Base-by-base conservation (phyloP, 2,329 filamentous ascomycete genomes). In the Pseudopithomyces chartarum region DNA sequence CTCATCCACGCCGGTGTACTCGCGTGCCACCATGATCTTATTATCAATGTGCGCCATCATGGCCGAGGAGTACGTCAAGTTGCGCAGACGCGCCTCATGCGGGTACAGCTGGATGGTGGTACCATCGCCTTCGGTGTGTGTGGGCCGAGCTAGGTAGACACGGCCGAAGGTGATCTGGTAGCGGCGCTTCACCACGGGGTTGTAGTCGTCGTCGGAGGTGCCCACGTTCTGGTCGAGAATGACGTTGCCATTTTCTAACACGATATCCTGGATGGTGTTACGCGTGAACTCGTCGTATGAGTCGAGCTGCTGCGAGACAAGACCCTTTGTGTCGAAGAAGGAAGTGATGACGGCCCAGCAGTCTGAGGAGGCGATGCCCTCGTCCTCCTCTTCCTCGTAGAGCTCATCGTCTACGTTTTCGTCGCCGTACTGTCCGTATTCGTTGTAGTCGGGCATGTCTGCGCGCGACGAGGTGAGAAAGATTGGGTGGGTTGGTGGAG, bases 271-370 rank as follows among this genome's bases (percentile, higher is more conserved):
- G 78, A 99, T 94, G 0, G 93, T 97, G 20, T 91, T 92, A 58
- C 90, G 88, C 55, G 95, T 93, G 71, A 99, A 99, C 74, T 98
- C 93, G 79, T 99, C 92, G 79, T 97, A 99, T 0, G 96, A 99
- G 76, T 98, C 94, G 61, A 98, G 88, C 81, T 99, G 95, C 79
- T 99, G 94, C 15, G 95, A 97, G 20, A 97, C 95, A 32, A 99
- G 85, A 70, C 95, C 94, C 79, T 98, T 99, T 61, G 88, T 86
- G 68, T 97, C 92, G 80, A 99, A 99, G 82, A 97, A 98, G 10
- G 95, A 90, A 55, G 91, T 92, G 75, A 99, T 98, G 71, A 98
- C 94, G 63, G 90, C 90, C 95, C 96, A 99, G 82, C 92, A 97
- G 79, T 99, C 96, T 81, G 98, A 95, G 59, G 93, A 91, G 23